Percentiles rank a stretch among this genome's conserved stretches.
phyloP scores from a whole-genome alignment of 2,329 filamentous ascomycete species.

The Chaetothyriales sp. region DNA sequence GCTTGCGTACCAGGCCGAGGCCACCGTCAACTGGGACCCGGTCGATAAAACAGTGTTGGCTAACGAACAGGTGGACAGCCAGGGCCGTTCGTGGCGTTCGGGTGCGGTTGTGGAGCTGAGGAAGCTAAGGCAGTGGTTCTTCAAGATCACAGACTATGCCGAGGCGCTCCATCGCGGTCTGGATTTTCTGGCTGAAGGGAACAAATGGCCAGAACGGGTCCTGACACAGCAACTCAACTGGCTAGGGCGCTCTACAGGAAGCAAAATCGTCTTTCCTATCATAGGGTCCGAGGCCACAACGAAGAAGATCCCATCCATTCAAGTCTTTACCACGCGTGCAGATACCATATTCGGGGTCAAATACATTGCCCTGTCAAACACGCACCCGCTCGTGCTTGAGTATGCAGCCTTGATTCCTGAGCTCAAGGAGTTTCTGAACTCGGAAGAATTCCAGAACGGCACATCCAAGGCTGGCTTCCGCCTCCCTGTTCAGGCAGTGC shows the following conservation, averaged over 20 bases:
- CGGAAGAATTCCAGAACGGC: slow-evolving; percentile 36
- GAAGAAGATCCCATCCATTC: slow-evolving; percentile 17
- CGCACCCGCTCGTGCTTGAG: slow-evolving; percentile 51
- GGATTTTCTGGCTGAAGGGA: slow-evolving; percentile 45
- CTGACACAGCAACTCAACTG: slow-evolving; percentile 74
- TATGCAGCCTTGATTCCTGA: slow-evolving; percentile 45
- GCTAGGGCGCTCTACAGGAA: slow-evolving; percentile 66
- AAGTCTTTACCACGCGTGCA: slow-evolving; percentile 66
- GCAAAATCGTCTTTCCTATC: slow-evolving; percentile 55
- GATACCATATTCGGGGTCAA: slow-evolving; percentile 81
- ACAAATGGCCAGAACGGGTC: slow-evolving; percentile 69
- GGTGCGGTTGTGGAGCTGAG: slow-evolving; percentile 84
- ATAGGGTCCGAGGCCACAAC: slow-evolving; percentile 16
- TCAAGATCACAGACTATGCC: slow-evolving; percentile 66
- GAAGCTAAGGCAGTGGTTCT: slow-evolving; percentile 84
- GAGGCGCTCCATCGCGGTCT: slow-evolving; percentile 58
- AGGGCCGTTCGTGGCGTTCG: slow-evolving; percentile 70
- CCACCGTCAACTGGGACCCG: slow-evolving; percentile 79
- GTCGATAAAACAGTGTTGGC: slow-evolving; percentile 79
- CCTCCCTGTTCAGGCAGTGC: slow-evolving; percentile 47
- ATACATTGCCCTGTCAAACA: slow-evolving; percentile 63
- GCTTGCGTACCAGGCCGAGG: slow-evolving; percentile 68
- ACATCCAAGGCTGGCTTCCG: slow-evolving; percentile 51
- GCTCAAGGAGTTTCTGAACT: slow-evolving; percentile 53
- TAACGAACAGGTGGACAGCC: slow-evolving; percentile 78